phyloP scores from a whole-genome alignment of 2,329 filamentous ascomycete species.

The Ophiocordyceps camponoti-saundersi region DNA sequence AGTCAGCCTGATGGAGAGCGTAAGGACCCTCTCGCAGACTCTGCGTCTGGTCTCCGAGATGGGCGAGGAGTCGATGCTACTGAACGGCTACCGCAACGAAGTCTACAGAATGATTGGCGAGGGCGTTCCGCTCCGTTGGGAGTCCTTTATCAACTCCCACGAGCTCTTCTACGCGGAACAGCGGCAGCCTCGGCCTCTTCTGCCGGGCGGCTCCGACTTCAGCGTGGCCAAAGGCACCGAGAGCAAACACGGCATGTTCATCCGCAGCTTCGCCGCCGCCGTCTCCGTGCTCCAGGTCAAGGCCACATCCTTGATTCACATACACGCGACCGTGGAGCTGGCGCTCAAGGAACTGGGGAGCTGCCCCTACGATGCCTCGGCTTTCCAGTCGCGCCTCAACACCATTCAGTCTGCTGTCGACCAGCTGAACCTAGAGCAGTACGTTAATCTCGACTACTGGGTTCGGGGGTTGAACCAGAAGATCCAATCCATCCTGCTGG shows the following conservation, averaged over 20 bases:
- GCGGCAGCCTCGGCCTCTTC: slow-evolving; percentile 25
- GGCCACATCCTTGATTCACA: slow-evolving; percentile 59
- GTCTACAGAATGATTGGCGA: slow-evolving; percentile 71
- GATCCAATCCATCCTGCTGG: slow-evolving; percentile 63
- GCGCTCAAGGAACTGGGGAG: slow-evolving; percentile 67
- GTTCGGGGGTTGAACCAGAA: slow-evolving; percentile 73
- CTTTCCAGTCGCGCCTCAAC: slow-evolving; percentile 68
- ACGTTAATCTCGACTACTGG: slow-evolving; percentile 84
- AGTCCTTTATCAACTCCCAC: slow-evolving; percentile 94
- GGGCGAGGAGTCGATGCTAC: slow-evolving; percentile 70
- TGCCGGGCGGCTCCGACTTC: slow-evolving; percentile 21
- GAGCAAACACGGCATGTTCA: slow-evolving; percentile 92
- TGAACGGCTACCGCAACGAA: slow-evolving; percentile 85
- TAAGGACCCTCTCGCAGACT: slow-evolving; percentile 84
- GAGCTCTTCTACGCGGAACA: slow-evolving; percentile 54
- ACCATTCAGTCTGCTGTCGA: slow-evolving; percentile 85
- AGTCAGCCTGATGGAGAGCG: slow-evolving; percentile 95
- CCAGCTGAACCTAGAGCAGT: slow-evolving; percentile 90
- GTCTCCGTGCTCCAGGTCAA: slow-evolving; percentile 83
- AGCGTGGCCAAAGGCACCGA: slow-evolving; percentile 42
- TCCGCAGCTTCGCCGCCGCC: slow-evolving; percentile 77
- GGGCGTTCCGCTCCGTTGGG: slow-evolving; percentile 84
- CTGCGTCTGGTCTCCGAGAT: slow-evolving; percentile 70
- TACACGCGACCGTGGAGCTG: slow-evolving; percentile 68
- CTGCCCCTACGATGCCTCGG: slow-evolving; percentile 65